Percentiles rank a stretch among this genome's conserved stretches.
Conservation (phyloP, 179 eudicot genomes). For the Nepenthes alata region DNA sequence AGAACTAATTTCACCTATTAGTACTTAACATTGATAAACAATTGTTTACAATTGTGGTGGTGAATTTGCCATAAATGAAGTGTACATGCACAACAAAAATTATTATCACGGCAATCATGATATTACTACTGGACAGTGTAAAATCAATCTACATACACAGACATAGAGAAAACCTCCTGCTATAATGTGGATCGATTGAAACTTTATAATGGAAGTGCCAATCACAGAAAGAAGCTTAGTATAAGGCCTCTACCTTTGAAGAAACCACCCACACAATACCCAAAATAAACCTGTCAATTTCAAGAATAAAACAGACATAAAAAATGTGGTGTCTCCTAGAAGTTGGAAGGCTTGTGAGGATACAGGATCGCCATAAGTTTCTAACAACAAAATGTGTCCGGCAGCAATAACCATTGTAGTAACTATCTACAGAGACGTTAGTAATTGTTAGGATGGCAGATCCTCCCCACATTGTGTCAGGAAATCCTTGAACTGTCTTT, state of each 20-base stretch:
- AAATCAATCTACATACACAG: neutral
- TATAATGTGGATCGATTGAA: neutral
- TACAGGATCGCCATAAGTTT: no score
- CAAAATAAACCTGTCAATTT: neutral
- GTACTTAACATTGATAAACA: no score
- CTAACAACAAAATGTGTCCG: no score
- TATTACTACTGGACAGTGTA: neutral
- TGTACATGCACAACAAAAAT: no score
- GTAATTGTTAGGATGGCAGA: neutral
- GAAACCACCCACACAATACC: neutral
- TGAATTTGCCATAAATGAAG: no score
- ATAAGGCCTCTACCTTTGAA: neutral
- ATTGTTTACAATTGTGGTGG: no score
- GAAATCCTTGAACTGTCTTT: constrained; percentile 13
- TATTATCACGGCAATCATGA: neutral
- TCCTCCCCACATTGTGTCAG: no score
- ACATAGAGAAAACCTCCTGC: neutral
- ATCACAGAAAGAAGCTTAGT: neutral
- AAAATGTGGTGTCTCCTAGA: no score
- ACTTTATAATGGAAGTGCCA: neutral
- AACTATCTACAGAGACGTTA: neutral
- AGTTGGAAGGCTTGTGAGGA: no score
- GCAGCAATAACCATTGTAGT: neutral
- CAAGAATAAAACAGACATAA: no score
- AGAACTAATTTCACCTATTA: neutral